Conservation (phyloP, 1,284 basidiomycete species). For the Puccinia triticina region DNA sequence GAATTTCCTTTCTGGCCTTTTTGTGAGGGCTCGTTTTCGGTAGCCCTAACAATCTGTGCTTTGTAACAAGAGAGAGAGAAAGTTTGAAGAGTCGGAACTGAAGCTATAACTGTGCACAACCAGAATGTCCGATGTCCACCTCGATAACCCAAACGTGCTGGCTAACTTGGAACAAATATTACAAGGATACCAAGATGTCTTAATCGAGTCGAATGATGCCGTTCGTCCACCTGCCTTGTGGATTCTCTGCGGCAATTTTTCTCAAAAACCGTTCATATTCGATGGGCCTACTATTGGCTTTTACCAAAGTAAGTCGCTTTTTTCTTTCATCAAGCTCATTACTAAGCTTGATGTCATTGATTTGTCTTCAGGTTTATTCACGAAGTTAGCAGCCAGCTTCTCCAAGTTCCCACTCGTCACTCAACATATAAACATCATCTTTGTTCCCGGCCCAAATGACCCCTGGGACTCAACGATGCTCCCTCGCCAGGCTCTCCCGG, state of each 20-base stretch:
- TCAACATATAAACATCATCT: conserved; percentile 30
- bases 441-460: conserved; percentile 48
- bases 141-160: conserved; percentile 85
- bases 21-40: conserved; percentile 62
- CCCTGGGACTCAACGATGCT: conserved; percentile 44
- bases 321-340: not conserved
- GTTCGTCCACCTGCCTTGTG: conserved; percentile 79
- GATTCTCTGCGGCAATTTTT: conserved; percentile 93
- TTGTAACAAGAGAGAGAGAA: too few species aligned
- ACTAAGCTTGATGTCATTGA: conserved; percentile 14
- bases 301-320: conserved; percentile 30
- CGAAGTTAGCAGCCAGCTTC: conserved; percentile 35
- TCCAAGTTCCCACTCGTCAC: conserved; percentile 37
- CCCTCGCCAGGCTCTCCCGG: conserved; percentile 33
- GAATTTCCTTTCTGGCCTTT: conserved; percentile 56
- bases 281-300: conserved; percentile 33
- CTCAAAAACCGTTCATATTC: conserved; percentile 64
- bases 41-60: not conserved
- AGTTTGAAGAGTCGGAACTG: conserved; percentile 50
- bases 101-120: conserved; percentile 55
- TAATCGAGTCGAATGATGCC: conserved; percentile 61
- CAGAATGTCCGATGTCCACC: conserved; percentile 82
- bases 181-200: conserved; percentile 82
- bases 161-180: conserved; percentile 79
- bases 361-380: conserved; percentile 34